Base-by-base conservation (phyloP, 2,329 filamentous ascomycete species). In the Dendrostoma leiphaemia region DNA sequence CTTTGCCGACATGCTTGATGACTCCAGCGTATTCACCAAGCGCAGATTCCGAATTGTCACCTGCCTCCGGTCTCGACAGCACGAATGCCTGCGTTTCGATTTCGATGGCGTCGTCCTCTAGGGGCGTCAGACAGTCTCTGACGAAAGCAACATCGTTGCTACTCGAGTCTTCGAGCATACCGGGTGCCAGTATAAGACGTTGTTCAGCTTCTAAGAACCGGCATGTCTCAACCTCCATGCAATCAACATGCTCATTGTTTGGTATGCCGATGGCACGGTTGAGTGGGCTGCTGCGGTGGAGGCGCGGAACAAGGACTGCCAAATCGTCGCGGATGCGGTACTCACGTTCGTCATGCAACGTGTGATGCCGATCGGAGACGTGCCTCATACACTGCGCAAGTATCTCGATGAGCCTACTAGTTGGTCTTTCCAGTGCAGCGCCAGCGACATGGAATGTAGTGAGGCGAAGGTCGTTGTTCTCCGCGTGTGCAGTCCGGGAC, bases 401-500 rank as follows among this genome's bases (percentile, higher is more conserved):
- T n/a, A n/a, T n/a, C n/a, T n/a, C n/a, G n/a, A n/a, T n/a, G n/a
- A n/a, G n/a, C n/a, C n/a, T n/a, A n/a, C n/a, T n/a, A n/a, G n/a
- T n/a, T n/a, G n/a, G n/a, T n/a, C n/a, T n/a, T n/a, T n/a, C n/a
- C n/a, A n/a, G n/a, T n/a, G n/a, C n/a, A n/a, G n/a, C 37, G 3
- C 23, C 0, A 2, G 54, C 48, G 3, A 47, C 46, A 26, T 63
- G 61, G 15, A 61, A 19, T 6, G 60, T 61, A 10, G 40, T 57
- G 0, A 62, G 47, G 1, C 53, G 49, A 9, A 63, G 19, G 3
- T 56, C n/a, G 9, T 56, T 44, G 23, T 62, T 62, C 37, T 62
- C 60, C 4, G 60, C 56, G 19, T 63, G 61, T 3, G 61, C 61
- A 1, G 60, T 60, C 1, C 61, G 60, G 21, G 58, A 40, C 3